Evolutionary conservation across 371 early-diverging fungal genomes (phyloP).

Genomic region (Mucor saturninus): DNA sequence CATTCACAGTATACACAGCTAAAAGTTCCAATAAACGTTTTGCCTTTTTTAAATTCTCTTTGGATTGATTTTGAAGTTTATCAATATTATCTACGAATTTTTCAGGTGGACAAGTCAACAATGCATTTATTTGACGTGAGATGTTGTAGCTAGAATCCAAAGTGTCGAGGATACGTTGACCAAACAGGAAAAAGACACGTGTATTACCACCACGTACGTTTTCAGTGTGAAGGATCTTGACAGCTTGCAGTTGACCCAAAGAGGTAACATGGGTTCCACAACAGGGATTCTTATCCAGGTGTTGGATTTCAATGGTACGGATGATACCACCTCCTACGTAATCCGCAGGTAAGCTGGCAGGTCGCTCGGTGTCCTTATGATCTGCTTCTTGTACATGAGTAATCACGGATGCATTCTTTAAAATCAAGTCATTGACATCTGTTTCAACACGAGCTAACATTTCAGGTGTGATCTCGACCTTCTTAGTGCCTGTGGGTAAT

Average conservation of each 20-base stretch:
- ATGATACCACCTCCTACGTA: slow-evolving; percentile 59
- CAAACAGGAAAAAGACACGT: slow-evolving; percentile 70
- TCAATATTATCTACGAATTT: slow-evolving; percentile 62
- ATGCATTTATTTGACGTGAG: slow-evolving; percentile 50
- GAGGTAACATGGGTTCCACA: slow-evolving; percentile 78
- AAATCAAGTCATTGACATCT: slow-evolving; percentile 62
- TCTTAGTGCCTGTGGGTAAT: slow-evolving; percentile 44
- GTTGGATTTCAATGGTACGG: slow-evolving; percentile 63
- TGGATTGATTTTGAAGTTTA: slow-evolving; percentile 46
- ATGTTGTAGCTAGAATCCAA: slow-evolving; percentile 51
- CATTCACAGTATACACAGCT: slow-evolving; percentile 49
- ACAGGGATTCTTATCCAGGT: slow-evolving; percentile 75
- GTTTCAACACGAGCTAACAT: slow-evolving; percentile 58
- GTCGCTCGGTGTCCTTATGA: slow-evolving; percentile 49
- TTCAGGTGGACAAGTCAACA: slow-evolving; percentile 68
- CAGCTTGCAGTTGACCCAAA: slow-evolving; percentile 66
- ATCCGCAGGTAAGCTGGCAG: slow-evolving; percentile 64
- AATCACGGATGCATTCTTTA: slow-evolving; percentile 54
- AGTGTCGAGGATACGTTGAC: slow-evolving; percentile 62
- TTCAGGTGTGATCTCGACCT: slow-evolving; percentile 40
- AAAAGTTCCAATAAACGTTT: slow-evolving; percentile 56
- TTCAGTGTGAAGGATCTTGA: slow-evolving; percentile 71
- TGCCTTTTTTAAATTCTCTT: slow-evolving; percentile 43
- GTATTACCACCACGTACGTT: slow-evolving; percentile 73
- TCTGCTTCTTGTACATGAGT: slow-evolving; percentile 38